A percentile compares a stretch with the other conserved stretches of the same genome.
Conservation (phyloP, 148 eudicot species). For the Pouteria glomerata region DNA sequence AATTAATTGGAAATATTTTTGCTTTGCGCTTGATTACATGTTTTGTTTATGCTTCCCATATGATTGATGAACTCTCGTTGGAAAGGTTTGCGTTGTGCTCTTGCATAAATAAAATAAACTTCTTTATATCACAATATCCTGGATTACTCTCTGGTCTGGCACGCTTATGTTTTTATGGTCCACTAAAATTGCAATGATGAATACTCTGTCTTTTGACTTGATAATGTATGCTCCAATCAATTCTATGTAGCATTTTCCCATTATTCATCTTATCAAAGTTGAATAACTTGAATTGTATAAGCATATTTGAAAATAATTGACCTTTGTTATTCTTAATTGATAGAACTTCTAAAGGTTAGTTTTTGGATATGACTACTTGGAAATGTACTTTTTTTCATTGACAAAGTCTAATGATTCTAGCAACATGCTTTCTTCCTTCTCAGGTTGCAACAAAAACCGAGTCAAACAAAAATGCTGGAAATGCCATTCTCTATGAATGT, state of each 20-base stretch:
- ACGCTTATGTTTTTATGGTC: not conserved
- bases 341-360: not conserved
- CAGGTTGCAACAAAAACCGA: slow-evolving; percentile 99
- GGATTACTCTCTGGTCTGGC: not conserved
- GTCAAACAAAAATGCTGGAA: slow-evolving; percentile 95
- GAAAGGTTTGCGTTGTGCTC: not conserved
- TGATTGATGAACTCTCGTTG: slow-evolving; percentile 1
- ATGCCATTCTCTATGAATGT: slow-evolving; percentile 96
- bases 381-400: not conserved
- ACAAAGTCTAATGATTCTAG: not conserved
- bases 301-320: not conserved
- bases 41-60: not conserved
- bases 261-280: not conserved
- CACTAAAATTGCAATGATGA: not conserved
- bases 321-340: not conserved
- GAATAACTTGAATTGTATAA: not conserved
- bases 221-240: not conserved
- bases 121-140: not conserved
- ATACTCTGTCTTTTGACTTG: not conserved
- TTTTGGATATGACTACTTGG: not conserved
- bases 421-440: slow-evolving; percentile 1
- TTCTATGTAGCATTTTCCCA: not conserved
- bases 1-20: not conserved
- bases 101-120: not conserved
- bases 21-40: not conserved